A percentile compares a stretch with the other conserved stretches of the same genome.
phyloP scores from a whole-genome alignment of 768 basidiomycete genomes.

The Lactarius hengduanensis region DNA sequence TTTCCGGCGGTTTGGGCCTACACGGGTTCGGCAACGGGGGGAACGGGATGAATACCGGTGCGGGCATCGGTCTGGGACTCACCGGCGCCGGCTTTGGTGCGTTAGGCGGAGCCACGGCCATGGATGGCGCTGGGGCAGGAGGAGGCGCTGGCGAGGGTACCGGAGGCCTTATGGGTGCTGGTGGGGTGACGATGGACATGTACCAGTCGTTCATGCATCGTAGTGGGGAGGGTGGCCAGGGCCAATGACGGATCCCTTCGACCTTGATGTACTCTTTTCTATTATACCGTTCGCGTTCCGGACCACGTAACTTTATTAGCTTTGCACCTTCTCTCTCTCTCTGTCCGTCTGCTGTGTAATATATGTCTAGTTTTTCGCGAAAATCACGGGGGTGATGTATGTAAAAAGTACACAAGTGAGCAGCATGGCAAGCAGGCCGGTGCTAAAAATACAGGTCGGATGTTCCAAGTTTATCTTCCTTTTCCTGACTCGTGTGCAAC shows the following conservation, averaged over 20 bases:
- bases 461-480: too few relatives aligned
- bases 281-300: background rate
- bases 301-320: slow-evolving; percentile 7
- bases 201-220: slow-evolving; percentile 28
- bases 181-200: slow-evolving; percentile 23
- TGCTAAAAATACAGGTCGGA: slow-evolving; percentile 18
- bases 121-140: background rate
- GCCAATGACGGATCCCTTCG: slow-evolving; percentile 6
- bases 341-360: background rate
- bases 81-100: slow-evolving; percentile 11
- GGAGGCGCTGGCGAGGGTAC: background rate
- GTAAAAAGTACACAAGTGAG: background rate
- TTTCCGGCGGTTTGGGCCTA: slow-evolving; percentile 11
- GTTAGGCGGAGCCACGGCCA: background rate
- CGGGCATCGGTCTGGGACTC: slow-evolving; percentile 10
- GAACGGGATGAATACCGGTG: slow-evolving; percentile 6
- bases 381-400: background rate
- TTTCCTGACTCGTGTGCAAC: background rate
- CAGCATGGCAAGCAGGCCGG: background rate
- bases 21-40: slow-evolving; percentile 11
- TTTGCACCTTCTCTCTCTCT: background rate
- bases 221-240: slow-evolving; percentile 23
- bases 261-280: background rate
- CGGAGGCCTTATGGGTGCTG: background rate
- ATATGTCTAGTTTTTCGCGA: background rate